Evolutionary conservation across 2,329 filamentous ascomycete species (phyloP).

Genomic region (Bipolaris sorokiniana): DNA sequence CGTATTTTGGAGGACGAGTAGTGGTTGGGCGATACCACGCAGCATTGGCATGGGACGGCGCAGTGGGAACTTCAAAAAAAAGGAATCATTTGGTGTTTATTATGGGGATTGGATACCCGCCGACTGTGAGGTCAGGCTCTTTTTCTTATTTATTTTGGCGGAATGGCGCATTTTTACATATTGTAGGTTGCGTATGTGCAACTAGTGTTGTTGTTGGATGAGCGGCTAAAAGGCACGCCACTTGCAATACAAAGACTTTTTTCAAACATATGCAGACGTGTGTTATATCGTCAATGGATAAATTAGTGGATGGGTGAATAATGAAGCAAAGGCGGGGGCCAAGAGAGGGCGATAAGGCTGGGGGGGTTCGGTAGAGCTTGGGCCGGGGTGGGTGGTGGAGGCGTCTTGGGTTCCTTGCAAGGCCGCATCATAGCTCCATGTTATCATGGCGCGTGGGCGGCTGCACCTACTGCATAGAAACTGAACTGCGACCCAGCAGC

Average conservation of each 20-base stretch:
- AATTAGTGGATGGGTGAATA: neutral
- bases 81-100: conserved; percentile 19
- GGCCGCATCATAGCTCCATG: conserved; percentile 34
- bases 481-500: conserved; percentile 21
- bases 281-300: too few relatives aligned
- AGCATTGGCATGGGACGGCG: conserved; percentile 38
- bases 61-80: conserved; percentile 26
- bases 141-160: conserved; percentile 11
- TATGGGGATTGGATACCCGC: conserved; percentile 38
- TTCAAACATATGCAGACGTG: neutral
- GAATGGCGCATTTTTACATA: conserved; percentile 7
- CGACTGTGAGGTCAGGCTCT: conserved; percentile 31
- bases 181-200: neutral
- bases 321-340: conserved; percentile 7
- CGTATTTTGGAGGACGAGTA: conserved; percentile 25
- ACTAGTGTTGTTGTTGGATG: neutral
- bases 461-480: conserved; percentile 12
- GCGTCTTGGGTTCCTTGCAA: conserved; percentile 25
- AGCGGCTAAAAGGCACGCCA: neutral
- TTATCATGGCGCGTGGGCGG: conserved; percentile 34
- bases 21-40: conserved; percentile 23
- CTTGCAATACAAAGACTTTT: neutral
- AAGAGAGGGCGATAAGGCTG: conserved; percentile 20
- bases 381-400: conserved; percentile 22
- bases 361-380: conserved; percentile 24